Evolutionary conservation across 1,284 basidiomycete species (phyloP).

Genomic region (Irpex sp.): DNA sequence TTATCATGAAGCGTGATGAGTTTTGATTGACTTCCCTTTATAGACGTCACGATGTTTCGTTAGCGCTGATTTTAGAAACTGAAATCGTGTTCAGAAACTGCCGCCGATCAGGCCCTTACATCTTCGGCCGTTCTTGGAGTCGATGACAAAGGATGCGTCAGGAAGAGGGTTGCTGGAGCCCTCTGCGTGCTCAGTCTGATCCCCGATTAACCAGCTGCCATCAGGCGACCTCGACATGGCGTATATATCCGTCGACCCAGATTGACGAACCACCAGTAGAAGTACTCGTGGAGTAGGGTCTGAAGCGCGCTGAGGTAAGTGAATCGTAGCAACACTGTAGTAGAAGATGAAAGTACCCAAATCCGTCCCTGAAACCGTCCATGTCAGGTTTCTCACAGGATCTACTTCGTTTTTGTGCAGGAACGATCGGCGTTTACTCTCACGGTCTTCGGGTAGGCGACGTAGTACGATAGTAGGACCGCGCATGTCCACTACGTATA

Average conservation of each 20-base stretch:
- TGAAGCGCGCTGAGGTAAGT: constrained; percentile 16
- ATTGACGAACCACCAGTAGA: constrained; percentile 55
- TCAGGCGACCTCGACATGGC: constrained; percentile 39
- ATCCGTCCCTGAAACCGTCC: constrained; percentile 45
- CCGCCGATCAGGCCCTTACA: constrained; percentile 16
- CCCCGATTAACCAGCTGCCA: constrained; percentile 43
- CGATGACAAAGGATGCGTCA: constrained; percentile 54
- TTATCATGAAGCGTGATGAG: too few species aligned
- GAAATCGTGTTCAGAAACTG: too few species aligned
- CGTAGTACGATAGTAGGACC: constrained; percentile 59
- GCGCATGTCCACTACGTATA: constrained; percentile 68
- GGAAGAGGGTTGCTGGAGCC: constrained; percentile 46
- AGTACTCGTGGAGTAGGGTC: constrained; percentile 52
- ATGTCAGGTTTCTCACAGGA: constrained; percentile 50
- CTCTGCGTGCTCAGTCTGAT: constrained; percentile 36
- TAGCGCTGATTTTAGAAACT: too few species aligned
- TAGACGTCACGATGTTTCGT: too few species aligned
- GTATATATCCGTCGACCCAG: constrained; percentile 57
- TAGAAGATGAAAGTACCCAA: constrained; percentile 18
- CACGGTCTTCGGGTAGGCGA: constrained; percentile 27
- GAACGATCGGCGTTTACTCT: constrained; percentile 24
- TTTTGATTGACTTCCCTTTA: too few species aligned
- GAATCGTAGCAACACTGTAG: too few species aligned
- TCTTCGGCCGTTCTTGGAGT: constrained; percentile 48
- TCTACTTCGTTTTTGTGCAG: constrained; percentile 29